Percentiles rank a stretch among this genome's conserved stretches.
These are phyloP conservation scores for Debaryomyces hansenii DNA, from an alignment of 805 yeast species.

Conservation along the genomic window DNA sequence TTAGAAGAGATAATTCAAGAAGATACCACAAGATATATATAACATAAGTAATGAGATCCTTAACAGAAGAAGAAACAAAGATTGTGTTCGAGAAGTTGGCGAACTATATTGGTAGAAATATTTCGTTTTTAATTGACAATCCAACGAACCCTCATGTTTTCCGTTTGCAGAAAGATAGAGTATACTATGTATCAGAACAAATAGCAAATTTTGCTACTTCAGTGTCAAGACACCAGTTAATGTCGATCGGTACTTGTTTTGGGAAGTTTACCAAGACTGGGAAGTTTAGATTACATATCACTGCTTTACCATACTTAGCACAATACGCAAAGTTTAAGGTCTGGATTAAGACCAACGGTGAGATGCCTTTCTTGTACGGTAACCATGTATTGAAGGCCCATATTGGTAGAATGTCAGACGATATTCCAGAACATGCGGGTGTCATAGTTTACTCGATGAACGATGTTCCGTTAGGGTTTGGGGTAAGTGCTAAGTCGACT, in stretches of 20 bases:
- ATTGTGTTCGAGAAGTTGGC: slow-evolving; percentile 95
- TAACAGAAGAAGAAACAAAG: slow-evolving; percentile 96
- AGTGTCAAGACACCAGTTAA: slow-evolving; percentile 82
- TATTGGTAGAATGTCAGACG: slow-evolving; percentile 94
- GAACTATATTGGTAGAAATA: slow-evolving; percentile 94
- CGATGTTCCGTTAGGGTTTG: slow-evolving; percentile 93
- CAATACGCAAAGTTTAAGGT: slow-evolving; percentile 89
- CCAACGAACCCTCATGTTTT: slow-evolving; percentile 89
- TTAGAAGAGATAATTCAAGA: neutral
- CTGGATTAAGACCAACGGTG: slow-evolving; percentile 97
- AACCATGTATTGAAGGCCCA: slow-evolving; percentile 97
- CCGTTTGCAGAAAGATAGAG: slow-evolving; percentile 94
- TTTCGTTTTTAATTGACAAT: slow-evolving; percentile 81
- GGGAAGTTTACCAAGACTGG: slow-evolving; percentile 98
- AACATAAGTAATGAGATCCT: slow-evolving; percentile 68
- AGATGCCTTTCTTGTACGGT: slow-evolving; percentile 97
- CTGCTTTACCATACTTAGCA: slow-evolving; percentile 80
- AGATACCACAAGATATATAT: neutral
- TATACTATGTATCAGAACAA: slow-evolving; percentile 83
- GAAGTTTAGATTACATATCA: slow-evolving; percentile 90
- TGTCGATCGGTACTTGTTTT: slow-evolving; percentile 90
- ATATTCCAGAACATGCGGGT: slow-evolving; percentile 97
- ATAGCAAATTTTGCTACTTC: slow-evolving; percentile 87
- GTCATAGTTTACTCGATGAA: slow-evolving; percentile 87
- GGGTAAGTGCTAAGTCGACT: slow-evolving; percentile 90